Base-by-base conservation (phyloP, 305 asterid species). In the Solanum aculeatissimum region DNA sequence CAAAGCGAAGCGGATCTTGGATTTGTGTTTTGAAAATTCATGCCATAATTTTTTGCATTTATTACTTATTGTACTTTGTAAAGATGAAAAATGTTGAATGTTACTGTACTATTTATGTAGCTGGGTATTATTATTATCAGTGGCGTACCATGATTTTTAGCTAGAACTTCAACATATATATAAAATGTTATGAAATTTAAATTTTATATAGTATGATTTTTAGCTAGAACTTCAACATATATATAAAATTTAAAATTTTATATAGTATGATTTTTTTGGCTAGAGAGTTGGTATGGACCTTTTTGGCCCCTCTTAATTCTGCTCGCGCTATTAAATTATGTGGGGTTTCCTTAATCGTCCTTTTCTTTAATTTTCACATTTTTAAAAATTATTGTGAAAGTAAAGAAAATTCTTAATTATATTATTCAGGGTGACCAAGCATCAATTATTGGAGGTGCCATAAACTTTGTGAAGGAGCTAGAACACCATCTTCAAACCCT, bases 361-460 rank as follows among this genome's bases (percentile, higher is more conserved):
- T 74, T 47, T 47, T 25, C 14, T 25, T 32, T 32, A 32, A 32
- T 32, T 14, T 45, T 74, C 7, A 21, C 66, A 58, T 8, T 58
- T 21, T 72, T 74, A 0, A 15, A 74, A 74, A 14, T n/a, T 71
- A 71, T 45, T 6, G 35, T 9, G 55, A 16, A 75, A 77, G 15
- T 49, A 9, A 27, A 27, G 15, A 9, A 74, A 25, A 15, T 16
- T 14, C 15, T 51, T 49, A 51, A 77, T 49, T 51, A 40, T 8
- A 40, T 40, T 40, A 40, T 32, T n/a, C 86, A 90, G 89, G 91
- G 87, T 25, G 91, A 90, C 86, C 93, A 89, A 88, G 93, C 93
- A 29, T 90, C 93, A 89, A 90, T 90, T 55, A 84, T 90, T 71
- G 91, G 90, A 40, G 93, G 93, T 65, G 93, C 91, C 58, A 90